A percentile compares a stretch with the other conserved stretches of the same genome.
Conservation (phyloP, 2,329 filamentous ascomycete genomes). For the Lasiodiplodia citricola region DNA sequence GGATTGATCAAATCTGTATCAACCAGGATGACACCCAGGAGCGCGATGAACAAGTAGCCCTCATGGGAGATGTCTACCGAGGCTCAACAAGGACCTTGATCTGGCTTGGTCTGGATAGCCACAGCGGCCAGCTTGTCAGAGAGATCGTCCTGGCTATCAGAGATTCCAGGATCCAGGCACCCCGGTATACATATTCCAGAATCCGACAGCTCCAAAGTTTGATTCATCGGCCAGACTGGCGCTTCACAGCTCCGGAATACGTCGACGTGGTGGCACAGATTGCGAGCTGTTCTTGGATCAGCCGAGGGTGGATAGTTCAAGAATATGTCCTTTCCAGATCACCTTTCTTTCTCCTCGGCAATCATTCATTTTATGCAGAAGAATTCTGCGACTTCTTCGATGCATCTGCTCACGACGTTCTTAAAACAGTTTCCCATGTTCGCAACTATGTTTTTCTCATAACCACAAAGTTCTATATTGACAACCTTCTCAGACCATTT, state of each 20-base stretch:
- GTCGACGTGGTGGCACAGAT: too few relatives aligned
- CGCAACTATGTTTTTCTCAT: neutral
- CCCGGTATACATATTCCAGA: fast-evolving
- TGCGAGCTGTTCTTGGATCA: neutral
- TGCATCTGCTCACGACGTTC: too few relatives aligned
- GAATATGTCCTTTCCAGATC: neutral
- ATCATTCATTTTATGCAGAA: neutral
- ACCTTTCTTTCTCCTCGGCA: neutral
- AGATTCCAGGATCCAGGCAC: neutral
- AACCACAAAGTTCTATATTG: neutral
- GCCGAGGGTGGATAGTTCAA: neutral
- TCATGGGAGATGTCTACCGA: slow-evolving; percentile 41
- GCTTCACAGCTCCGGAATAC: neutral
- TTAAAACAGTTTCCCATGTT: too few relatives aligned
- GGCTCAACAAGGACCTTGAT: slow-evolving; percentile 33
- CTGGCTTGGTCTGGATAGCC: slow-evolving; percentile 33
- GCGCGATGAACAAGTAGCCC: slow-evolving; percentile 37
- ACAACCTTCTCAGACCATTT: too few relatives aligned
- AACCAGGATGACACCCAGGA: slow-evolving; percentile 36
- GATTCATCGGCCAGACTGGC: neutral
- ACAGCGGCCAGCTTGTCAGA: neutral
- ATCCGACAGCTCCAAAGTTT: neutral
- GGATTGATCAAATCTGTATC: slow-evolving; percentile 41
- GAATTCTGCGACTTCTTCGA: neutral
- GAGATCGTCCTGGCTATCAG: neutral